These are phyloP conservation scores for Tulasnella sp. DNA, from an alignment of 768 basidiomycete species.

Conservation along the genomic window DNA sequence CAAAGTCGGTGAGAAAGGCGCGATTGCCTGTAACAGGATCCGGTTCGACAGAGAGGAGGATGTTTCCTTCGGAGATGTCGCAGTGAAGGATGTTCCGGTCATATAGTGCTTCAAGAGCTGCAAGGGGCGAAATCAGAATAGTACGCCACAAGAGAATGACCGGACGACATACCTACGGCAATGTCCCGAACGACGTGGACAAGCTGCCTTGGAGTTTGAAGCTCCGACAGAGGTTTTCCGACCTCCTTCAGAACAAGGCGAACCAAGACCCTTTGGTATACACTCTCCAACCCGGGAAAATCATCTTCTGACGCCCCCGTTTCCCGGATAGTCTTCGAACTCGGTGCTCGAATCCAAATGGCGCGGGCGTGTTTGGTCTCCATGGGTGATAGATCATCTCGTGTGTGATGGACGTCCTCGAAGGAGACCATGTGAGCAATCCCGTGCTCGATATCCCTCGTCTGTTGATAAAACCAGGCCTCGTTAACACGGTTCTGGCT, in stretches of 20 bases:
- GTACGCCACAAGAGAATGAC: not conserved
- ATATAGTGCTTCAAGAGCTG: not conserved
- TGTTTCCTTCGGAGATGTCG: constrained; percentile 11
- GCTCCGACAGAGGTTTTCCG: not conserved
- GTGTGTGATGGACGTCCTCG: not conserved
- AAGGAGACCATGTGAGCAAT: not conserved
- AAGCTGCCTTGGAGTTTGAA: not conserved
- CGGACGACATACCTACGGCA: not conserved
- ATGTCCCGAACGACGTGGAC: not conserved
- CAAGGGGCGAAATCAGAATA: not conserved
- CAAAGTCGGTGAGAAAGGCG: not conserved
- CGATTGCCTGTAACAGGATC: not conserved
- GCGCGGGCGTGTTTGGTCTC: not conserved
- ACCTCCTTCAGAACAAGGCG: not conserved
- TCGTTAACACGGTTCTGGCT: not conserved
- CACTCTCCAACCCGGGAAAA: no score
- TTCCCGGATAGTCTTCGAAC: no score
- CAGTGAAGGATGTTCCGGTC: not conserved
- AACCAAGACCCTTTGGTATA: not conserved
- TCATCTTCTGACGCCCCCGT: not conserved
- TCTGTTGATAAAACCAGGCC: not conserved
- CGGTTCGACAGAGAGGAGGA: not conserved
- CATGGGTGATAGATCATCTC: not conserved
- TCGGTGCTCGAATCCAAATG: not conserved
- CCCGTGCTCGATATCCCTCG: not conserved